Evolutionary conservation across 345 rosid genomes (phyloP).

Genomic region (Atalantia buxifolia): DNA sequence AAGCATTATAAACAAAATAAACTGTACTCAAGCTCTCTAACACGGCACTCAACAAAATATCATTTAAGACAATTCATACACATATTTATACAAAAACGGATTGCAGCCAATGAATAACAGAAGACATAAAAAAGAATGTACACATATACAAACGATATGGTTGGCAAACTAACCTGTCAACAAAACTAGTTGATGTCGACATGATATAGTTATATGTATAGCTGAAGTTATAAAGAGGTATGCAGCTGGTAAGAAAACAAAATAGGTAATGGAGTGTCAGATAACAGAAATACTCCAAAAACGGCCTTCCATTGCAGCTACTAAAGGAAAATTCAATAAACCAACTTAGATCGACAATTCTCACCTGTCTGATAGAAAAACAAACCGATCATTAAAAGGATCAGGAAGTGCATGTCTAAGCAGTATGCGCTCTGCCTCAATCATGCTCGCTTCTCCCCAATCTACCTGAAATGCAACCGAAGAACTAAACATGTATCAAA

Average conservation of each 20-base stretch:
- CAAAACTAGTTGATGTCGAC: conserved; percentile 87
- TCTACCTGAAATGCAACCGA: conserved; percentile 61
- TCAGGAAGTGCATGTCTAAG: conserved; percentile 86
- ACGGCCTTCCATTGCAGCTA: background rate
- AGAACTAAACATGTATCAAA: conserved; percentile 4
- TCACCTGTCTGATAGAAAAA: conserved; percentile 96
- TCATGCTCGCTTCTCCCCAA: conserved; percentile 97
- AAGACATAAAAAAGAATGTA: background rate
- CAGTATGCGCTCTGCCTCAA: conserved; percentile 90
- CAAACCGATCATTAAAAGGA: conserved; percentile 72
- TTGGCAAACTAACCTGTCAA: conserved; percentile 74
- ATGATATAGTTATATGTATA: conserved; percentile 85
- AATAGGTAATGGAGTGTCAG: conserved; percentile 33
- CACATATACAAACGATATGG: background rate
- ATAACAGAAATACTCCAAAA: conserved; percentile 11
- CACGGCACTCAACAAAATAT: background rate
- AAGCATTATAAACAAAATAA: background rate
- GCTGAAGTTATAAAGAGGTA: conserved; percentile 93
- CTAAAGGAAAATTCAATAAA: background rate
- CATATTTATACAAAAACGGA: background rate
- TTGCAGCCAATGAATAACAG: background rate
- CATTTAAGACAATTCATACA: background rate
- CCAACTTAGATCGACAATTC: conserved; percentile 11
- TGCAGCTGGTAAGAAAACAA: conserved; percentile 76
- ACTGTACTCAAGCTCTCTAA: background rate